Percentiles rank a stretch among this genome's conserved stretches.
These are phyloP conservation scores for Leishmania tarentolae DNA, from an alignment of 208 protist species.

Conservation along the genomic window DNA sequence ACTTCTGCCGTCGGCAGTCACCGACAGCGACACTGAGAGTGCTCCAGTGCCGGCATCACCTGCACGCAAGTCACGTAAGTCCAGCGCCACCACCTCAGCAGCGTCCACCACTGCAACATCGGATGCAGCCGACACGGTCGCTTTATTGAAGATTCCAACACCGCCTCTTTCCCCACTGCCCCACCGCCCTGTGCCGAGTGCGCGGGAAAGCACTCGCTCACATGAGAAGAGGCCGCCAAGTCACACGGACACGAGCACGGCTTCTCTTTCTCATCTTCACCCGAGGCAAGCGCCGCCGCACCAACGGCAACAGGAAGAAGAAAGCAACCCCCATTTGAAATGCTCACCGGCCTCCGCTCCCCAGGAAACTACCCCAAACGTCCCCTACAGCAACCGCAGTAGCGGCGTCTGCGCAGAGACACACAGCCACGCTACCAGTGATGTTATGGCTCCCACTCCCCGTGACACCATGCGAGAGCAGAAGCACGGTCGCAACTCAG, in stretches of 20 bases:
- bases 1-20: background rate
- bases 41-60: background rate
- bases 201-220: background rate
- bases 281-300: background rate
- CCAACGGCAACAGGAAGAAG: constrained; percentile 1
- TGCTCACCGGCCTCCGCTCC: background rate
- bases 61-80: constrained; percentile 1
- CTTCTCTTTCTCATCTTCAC: background rate
- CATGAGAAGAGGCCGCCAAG: too few species aligned
- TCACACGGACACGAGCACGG: background rate
- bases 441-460: background rate
- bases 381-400: constrained; percentile 27
- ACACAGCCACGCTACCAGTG: background rate
- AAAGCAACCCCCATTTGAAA: background rate
- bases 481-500: background rate
- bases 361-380: constrained; percentile 2
- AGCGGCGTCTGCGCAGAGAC: constrained; percentile 7
- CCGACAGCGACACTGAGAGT: background rate
- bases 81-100: background rate
- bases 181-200: background rate
- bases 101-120: background rate
- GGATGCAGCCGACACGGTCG: background rate
- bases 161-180: background rate
- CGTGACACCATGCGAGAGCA: background rate
- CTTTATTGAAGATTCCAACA: background rate